These are phyloP conservation scores for Isochrysis galbana DNA, from an alignment of 78 protist species.

Conservation along the genomic window DNA sequence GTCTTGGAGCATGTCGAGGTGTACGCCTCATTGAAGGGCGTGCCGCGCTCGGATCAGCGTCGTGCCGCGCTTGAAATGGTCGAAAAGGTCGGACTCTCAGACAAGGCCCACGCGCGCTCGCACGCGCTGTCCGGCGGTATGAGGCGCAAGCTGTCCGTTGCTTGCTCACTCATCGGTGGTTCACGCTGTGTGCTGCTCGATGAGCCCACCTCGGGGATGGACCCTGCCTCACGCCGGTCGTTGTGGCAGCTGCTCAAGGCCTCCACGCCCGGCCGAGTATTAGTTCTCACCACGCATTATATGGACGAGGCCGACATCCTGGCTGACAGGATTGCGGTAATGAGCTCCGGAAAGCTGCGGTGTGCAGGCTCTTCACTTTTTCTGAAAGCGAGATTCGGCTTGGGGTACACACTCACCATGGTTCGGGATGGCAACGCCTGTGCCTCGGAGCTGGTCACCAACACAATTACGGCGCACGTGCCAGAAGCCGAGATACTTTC, in stretches of 20 bases:
- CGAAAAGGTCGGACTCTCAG: neutral
- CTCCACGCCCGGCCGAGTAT: neutral
- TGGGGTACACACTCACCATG: slow-evolving; percentile 9
- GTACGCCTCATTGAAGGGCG: slow-evolving; percentile 50
- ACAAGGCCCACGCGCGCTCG: neutral
- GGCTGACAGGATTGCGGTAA: slow-evolving; percentile 29
- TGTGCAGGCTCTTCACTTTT: slow-evolving; percentile 40
- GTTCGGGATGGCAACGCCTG: neutral
- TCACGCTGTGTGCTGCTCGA: slow-evolving; percentile 31
- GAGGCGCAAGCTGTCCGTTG: slow-evolving; percentile 48
- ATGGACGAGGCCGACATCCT: slow-evolving; percentile 57
- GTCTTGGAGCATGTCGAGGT: slow-evolving; percentile 76
- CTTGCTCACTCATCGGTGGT: slow-evolving; percentile 16
- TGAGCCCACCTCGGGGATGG: slow-evolving; percentile 67
- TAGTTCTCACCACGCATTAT: slow-evolving; percentile 54
- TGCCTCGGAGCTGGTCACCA: neutral
- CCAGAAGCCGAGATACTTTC: neutral
- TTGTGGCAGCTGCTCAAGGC: slow-evolving; percentile 37
- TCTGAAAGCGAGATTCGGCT: slow-evolving; percentile 27
- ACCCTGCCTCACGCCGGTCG: slow-evolving; percentile 44
- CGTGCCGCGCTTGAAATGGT: neutral
- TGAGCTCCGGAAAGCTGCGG: slow-evolving; percentile 1
- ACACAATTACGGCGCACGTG: neutral
- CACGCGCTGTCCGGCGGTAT: slow-evolving; percentile 21
- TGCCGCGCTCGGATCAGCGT: neutral